Evolutionary conservation across 306 rosid genomes (phyloP).

Genomic region (Hippophae gyantsensis): DNA sequence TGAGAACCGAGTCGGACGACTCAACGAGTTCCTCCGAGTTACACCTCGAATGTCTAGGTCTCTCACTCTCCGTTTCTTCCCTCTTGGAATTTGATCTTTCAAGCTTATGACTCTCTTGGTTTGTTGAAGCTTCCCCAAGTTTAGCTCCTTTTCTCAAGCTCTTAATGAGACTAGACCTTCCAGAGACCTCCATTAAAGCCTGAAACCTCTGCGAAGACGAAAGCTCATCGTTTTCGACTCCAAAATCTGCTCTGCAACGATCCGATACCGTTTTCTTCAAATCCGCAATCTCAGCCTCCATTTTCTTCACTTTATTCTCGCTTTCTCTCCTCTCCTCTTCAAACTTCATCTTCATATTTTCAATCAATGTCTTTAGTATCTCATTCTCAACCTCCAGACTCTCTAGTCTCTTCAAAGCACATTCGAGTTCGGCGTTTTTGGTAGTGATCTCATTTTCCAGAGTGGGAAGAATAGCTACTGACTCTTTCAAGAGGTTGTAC

Average conservation of each 20-base stretch:
- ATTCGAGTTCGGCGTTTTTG: slow-evolving; percentile 48
- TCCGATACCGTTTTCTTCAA: slow-evolving; percentile 48
- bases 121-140: slow-evolving; percentile 16
- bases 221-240: slow-evolving; percentile 31
- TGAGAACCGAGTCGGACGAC: slow-evolving; percentile 34
- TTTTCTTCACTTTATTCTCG: slow-evolving; percentile 29
- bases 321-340: slow-evolving; percentile 42
- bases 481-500: slow-evolving; percentile 67
- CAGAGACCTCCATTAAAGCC: slow-evolving; percentile 43
- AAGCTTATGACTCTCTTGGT: slow-evolving; percentile 28
- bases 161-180: slow-evolving; percentile 48
- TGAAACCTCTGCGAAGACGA: slow-evolving; percentile 65
- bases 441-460: slow-evolving; percentile 56
- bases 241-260: slow-evolving; percentile 24
- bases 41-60: slow-evolving; percentile 49
- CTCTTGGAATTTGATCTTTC: slow-evolving; percentile 46
- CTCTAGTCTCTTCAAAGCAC: slow-evolving; percentile 25
- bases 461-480: slow-evolving; percentile 69
- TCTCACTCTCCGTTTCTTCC: slow-evolving; percentile 42
- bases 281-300: slow-evolving; percentile 58
- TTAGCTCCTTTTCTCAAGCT: slow-evolving; percentile 43
- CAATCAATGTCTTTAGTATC: slow-evolving; percentile 31
- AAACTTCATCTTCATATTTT: slow-evolving; percentile 20
- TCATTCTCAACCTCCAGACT: slow-evolving; percentile 48
- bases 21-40: slow-evolving; percentile 82